Percentiles rank a stretch among this genome's conserved stretches.
These are phyloP conservation scores for Jatropha multifida DNA, from an alignment of 441 rosid genomes.

Conservation along the genomic window DNA sequence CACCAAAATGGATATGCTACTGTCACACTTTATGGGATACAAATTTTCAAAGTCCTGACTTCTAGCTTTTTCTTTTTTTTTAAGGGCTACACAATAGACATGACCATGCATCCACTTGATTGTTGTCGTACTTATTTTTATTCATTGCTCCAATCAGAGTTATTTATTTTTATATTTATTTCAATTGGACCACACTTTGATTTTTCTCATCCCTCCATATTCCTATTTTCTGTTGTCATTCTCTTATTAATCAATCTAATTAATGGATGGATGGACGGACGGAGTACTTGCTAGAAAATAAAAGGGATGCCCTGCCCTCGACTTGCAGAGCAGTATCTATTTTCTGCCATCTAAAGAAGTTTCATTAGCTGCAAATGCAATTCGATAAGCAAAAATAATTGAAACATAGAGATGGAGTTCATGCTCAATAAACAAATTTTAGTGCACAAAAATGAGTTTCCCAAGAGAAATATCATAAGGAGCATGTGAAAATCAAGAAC, in stretches of 20 bases:
- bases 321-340: no score
- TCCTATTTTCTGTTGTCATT: neutral
- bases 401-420: neutral
- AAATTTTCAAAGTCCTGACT: neutral
- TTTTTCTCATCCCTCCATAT: no score
- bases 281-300: no score
- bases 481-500: neutral
- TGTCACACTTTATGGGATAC: conserved; percentile 19
- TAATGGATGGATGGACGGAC: no score
- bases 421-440: neutral
- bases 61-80: no score
- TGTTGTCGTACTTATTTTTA: neutral
- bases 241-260: neutral
- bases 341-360: conserved; percentile 13
- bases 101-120: conserved; percentile 27
- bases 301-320: no score
- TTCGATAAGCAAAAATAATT: neutral
- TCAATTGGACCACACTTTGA: conserved; percentile 17
- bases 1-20: neutral
- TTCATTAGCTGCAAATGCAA: conserved; percentile 7
- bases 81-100: neutral
- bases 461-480: neutral
- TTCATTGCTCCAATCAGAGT: conserved; percentile 13
- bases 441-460: neutral
- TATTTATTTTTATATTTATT: neutral